These are phyloP conservation scores for Pyracantha coccinea DNA, from an alignment of 331 rosid genomes.

Conservation along the genomic window DNA sequence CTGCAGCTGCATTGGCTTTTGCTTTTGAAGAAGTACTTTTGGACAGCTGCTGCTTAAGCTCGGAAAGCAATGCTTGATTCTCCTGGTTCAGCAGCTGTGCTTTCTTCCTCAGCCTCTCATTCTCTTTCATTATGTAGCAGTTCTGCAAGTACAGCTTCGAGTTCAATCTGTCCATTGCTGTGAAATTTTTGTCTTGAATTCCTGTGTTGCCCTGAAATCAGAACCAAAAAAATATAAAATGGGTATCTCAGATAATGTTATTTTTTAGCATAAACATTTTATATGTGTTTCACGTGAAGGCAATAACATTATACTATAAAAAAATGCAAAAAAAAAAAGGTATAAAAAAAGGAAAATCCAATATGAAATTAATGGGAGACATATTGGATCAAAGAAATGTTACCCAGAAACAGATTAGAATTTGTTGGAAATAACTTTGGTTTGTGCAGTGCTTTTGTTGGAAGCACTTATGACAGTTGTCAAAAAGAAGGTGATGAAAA, in stretches of 20 bases:
- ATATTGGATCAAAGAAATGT: neutral
- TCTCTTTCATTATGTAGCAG: slow-evolving; percentile 95
- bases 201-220: slow-evolving; percentile 24
- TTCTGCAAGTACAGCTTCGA: slow-evolving; percentile 88
- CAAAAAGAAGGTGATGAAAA: slow-evolving; percentile 30
- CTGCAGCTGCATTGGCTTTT: slow-evolving; percentile 39
- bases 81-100: slow-evolving; percentile 94
- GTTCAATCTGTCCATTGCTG: slow-evolving; percentile 80
- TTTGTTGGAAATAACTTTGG: slow-evolving; percentile 8
- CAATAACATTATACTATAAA: slow-evolving; percentile 5
- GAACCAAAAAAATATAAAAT: neutral
- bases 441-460: slow-evolving; percentile 33
- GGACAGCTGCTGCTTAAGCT: slow-evolving; percentile 82
- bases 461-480: slow-evolving; percentile 26
- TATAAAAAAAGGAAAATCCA: neutral
- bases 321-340: neutral
- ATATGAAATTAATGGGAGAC: neutral
- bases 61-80: slow-evolving; percentile 84
- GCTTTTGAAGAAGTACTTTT: slow-evolving; percentile 29
- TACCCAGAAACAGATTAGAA: slow-evolving; percentile 10
- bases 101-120: slow-evolving; percentile 92
- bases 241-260: slow-evolving; percentile 5
- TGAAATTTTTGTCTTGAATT: neutral
- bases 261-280: neutral
- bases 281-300: neutral